A percentile compares a stretch with the other conserved stretches of the same genome.
These are phyloP conservation scores for Sclerotinia borealis DNA, from an alignment of 2,329 filamentous ascomycete species.

Conservation along the genomic window DNA sequence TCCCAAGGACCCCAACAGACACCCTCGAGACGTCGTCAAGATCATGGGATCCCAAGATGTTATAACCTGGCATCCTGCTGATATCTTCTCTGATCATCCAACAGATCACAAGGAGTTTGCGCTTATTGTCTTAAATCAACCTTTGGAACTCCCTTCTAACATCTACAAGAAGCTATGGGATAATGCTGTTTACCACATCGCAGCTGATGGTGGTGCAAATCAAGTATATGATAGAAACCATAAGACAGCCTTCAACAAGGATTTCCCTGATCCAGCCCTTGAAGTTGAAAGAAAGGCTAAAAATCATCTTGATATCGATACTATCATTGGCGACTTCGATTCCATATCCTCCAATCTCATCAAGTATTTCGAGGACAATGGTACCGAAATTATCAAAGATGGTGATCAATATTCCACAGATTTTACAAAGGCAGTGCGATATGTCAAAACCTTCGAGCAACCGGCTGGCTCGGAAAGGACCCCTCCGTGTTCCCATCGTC, in stretches of 20 bases:
- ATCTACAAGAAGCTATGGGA: conserved; percentile 32
- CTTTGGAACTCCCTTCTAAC: conserved; percentile 40
- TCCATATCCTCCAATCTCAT: conserved; percentile 61
- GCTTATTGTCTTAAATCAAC: conserved; percentile 56
- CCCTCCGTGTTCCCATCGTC: not conserved
- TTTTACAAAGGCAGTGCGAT: conserved; percentile 74
- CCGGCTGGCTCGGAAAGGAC: not conserved
- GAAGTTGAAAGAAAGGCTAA: conserved; percentile 22
- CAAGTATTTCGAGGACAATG: conserved; percentile 38
- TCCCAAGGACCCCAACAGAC: not conserved
- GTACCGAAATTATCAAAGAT: conserved; percentile 60
- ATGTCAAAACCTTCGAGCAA: conserved; percentile 36
- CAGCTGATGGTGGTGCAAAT: conserved; percentile 90
- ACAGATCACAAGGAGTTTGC: conserved; percentile 35
- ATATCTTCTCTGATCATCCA: conserved; percentile 25
- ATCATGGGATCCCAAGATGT: conserved; percentile 13
- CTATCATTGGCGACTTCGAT: conserved; percentile 87
- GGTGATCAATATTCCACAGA: conserved; percentile 85
- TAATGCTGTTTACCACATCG: conserved; percentile 58
- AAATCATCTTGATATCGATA: conserved; percentile 35
- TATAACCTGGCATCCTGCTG: conserved; percentile 34
- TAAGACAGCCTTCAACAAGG: not conserved
- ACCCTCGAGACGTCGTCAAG: not conserved
- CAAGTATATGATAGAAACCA: conserved; percentile 47
- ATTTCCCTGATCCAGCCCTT: not conserved